These are phyloP conservation scores for Termitomyces sp. DNA, from an alignment of 768 basidiomycete species.

Conservation along the genomic window DNA sequence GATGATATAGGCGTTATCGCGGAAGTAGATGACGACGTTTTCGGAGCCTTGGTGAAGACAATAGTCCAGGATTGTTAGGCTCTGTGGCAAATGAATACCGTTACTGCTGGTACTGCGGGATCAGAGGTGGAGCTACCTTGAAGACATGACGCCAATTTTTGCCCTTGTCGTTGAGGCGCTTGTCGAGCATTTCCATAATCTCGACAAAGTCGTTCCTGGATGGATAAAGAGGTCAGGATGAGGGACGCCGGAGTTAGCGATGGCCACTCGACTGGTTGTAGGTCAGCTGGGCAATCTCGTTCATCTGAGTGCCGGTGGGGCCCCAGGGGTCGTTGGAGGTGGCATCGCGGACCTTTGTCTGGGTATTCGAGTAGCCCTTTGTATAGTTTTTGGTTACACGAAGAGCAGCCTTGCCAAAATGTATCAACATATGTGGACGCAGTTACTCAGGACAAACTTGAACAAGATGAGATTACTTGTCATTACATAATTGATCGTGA, in stretches of 20 bases:
- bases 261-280: slow-evolving; percentile 76
- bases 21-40: slow-evolving; percentile 98
- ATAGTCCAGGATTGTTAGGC: slow-evolving; percentile 92
- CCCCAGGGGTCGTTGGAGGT: slow-evolving; percentile 99
- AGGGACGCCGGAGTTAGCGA: neutral
- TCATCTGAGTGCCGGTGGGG: slow-evolving; percentile 97
- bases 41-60: slow-evolving; percentile 94
- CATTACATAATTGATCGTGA: slow-evolving; percentile 1
- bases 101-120: neutral
- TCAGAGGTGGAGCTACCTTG: slow-evolving; percentile 52
- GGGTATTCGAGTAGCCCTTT: slow-evolving; percentile 91
- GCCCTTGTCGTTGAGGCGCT: slow-evolving; percentile 96
- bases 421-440: slow-evolving; percentile 30
- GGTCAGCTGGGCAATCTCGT: slow-evolving; percentile 94
- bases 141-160: slow-evolving; percentile 99
- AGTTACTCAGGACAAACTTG: too few species aligned
- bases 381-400: slow-evolving; percentile 95
- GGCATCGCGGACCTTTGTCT: slow-evolving; percentile 93
- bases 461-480: neutral
- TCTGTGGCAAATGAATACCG: slow-evolving; percentile 32
- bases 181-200: slow-evolving; percentile 99
- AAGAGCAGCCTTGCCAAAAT: slow-evolving; percentile 80
- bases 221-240: neutral
- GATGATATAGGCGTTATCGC: slow-evolving; percentile 95
- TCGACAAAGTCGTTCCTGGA: slow-evolving; percentile 90